Conservation (phyloP, 306 rosid genomes). For the Begonia fuchsioides region DNA sequence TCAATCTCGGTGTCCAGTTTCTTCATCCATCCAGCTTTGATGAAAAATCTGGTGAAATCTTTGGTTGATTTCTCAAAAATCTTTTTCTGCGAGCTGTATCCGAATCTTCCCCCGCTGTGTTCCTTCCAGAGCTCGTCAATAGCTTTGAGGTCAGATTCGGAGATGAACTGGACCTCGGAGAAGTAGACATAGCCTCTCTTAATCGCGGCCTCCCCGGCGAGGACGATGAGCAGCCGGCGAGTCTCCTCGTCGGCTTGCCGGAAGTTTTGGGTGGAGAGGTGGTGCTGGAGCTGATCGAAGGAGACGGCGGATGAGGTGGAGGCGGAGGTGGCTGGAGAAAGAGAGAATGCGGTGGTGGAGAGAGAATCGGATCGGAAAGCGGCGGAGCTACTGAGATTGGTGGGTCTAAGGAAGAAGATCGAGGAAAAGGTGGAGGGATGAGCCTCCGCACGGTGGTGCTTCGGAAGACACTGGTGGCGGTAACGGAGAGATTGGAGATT, state of each 20-base stretch:
- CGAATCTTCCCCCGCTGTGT: conserved; percentile 38
- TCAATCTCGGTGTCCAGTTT: conserved; percentile 67
- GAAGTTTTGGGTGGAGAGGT: conserved; percentile 33
- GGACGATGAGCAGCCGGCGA: conserved; percentile 54
- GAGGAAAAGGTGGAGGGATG: conserved; percentile 5
- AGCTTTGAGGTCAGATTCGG: conserved; percentile 32
- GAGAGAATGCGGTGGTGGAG: conserved; percentile 22
- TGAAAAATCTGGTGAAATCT: conserved; percentile 61
- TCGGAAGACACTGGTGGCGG: conserved; percentile 24
- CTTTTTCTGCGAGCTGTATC: conserved; percentile 67
- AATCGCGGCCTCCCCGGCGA: conserved; percentile 48
- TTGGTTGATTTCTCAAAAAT: conserved; percentile 25
- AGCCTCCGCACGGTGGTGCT: conserved; percentile 16
- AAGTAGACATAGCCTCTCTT: conserved; percentile 69
- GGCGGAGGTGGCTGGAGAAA: conserved; percentile 9
- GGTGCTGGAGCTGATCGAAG: conserved; percentile 39
- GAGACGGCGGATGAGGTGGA: conserved; percentile 26
- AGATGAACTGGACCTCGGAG: conserved; percentile 58
- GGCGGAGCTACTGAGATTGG: background rate
- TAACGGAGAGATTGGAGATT: conserved; percentile 47
- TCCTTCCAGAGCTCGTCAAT: conserved; percentile 58
- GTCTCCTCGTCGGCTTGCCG: conserved; percentile 70
- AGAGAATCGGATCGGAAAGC: conserved; percentile 16
- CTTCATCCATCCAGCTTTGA: conserved; percentile 83
- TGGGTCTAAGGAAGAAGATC: conserved; percentile 10